Evolutionary conservation across 345 rosid species (phyloP), one percentile per base, ranked within the genome.

Genomic region (Pseudoturritis turrita): DNA sequence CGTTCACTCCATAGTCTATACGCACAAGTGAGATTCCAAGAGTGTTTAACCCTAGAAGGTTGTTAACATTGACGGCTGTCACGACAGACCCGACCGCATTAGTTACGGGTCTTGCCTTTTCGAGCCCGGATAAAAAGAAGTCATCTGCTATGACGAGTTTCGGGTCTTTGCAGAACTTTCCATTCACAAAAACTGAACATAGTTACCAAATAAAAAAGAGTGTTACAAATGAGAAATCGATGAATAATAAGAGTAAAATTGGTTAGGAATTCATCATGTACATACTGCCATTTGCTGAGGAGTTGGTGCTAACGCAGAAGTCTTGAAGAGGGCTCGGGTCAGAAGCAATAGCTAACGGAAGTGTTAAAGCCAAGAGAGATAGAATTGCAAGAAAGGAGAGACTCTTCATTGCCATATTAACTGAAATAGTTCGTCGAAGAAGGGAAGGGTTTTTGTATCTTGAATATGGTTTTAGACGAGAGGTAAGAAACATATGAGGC

Each of bases 41-140:
- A 1, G 81, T 60, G 68, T 80, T 78, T 0, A 71, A 25, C n/a
- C 75, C 78, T 28, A 80, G 60, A 9, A 82, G 78, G 63, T 82
- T 59, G 50, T 47, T 25, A 46, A 59, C 74, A 47, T 70, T 70
- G 10, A 70, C 74, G 29, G 74, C 2, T 47, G 74, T 70, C 1
- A 70, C 74, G 18, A 3, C 49, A 4, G 74, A 70, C 26, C 58
- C 74, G 13, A 47, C 74, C 7, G 21, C 49, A 15, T 70, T 70
- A 25, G 37, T 59, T 35, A 51, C 39, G 28, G 49, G 37, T 46
- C 66, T 56, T 36, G 66, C 14, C 37, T 28, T 35, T 29, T 70
- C 59, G 36, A 70, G 66, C 23, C 55, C 58, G 17, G 39, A 0
- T 49, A 37, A 36, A 17, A 70, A 70, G 40, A 70, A 70, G 40